Evolutionary conservation across 139 green algal genomes (phyloP), one percentile per base, ranked within the genome.

Genomic region (Closterium sp.): DNA sequence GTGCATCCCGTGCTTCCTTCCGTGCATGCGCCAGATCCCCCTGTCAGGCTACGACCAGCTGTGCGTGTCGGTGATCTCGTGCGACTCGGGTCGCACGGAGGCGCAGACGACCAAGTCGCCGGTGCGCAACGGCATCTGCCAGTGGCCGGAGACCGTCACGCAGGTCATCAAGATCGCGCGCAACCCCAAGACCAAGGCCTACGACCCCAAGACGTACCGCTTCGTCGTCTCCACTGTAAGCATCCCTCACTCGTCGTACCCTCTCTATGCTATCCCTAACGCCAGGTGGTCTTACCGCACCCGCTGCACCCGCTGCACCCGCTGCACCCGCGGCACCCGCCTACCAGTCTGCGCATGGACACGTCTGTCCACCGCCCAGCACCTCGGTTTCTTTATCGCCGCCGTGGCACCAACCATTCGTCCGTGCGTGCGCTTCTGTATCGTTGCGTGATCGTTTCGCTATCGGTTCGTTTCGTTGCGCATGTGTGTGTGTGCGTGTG

Each of bases 171-270:
- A 93, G 90, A 36, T 93, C 30, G 28, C 83, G 87, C 33, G 35
- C 25, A 85, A 93, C 87, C 33, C 30, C 33, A 93, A 93, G 88
- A 92, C 83, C 12, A 64, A 64, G 32, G 25, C 32, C 8, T 89
- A 90, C 66, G 89, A 92, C 31, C 23, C 38, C 30, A 90, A 90
- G 38, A 30, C 66, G 31, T 92, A 92, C 32, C 31, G 33, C 36
- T 83, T 92, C n/a, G 89, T 92, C 25, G 89, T 92, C 32, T 90
- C 89, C 64, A 90, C 89, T 30, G 89, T 92, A 19, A 30, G 89
- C 43, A 19, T 28, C 25, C 55, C 55, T 28, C 25, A 7, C 55
- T 76, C 16, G n/a, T n/a, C n/a, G n/a, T 76, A 28, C 55, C 55
- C 55, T 76, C 25, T 16, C 55, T 3, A 76, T 76, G 12, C 55